A percentile compares a stretch with the other conserved stretches of the same genome.
These are phyloP conservation scores for Beauveria medogensis DNA, from an alignment of 2,329 filamentous ascomycete species.

Conservation along the genomic window DNA sequence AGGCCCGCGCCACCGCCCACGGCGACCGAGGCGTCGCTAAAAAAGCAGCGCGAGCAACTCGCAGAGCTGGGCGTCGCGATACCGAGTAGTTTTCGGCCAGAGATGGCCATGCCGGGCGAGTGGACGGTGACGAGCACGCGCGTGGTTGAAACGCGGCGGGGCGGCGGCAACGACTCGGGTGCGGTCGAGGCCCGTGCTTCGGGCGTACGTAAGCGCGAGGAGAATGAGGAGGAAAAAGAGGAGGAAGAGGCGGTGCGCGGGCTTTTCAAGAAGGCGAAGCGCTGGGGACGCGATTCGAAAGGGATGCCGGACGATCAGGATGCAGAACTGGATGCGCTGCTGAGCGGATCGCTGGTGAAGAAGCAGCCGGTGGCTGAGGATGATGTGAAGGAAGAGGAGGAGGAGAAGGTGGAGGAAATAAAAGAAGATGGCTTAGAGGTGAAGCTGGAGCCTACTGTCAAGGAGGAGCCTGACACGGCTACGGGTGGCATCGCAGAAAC, in stretches of 20 bases:
- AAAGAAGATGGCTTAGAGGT: conserved; percentile 12
- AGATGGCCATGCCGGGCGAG: conserved; percentile 82
- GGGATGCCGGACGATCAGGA: conserved; percentile 38
- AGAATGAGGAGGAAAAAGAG: conserved; percentile 52
- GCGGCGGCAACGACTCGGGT: conserved; percentile 31
- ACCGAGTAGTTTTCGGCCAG: conserved; percentile 66
- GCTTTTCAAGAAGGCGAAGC: conserved; percentile 50
- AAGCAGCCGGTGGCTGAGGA: conserved; percentile 13
- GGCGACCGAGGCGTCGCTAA: conserved; percentile 56
- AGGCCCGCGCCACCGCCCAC: conserved; percentile 17
- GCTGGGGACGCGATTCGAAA: conserved; percentile 47
- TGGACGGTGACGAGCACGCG: conserved; percentile 69
- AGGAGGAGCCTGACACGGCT: conserved; percentile 29
- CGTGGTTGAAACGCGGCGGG: conserved; percentile 38
- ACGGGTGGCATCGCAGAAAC: conserved; percentile 11
- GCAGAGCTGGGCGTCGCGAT: conserved; percentile 80
- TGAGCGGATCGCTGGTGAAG: conserved; percentile 31
- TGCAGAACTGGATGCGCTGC: conserved; percentile 54
- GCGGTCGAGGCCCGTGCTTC: conserved; percentile 41
- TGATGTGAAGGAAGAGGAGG: conserved; percentile 6
- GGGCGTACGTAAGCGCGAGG: conserved; percentile 56
- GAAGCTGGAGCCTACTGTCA: conserved; percentile 24
- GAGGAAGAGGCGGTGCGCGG: conserved; percentile 51
- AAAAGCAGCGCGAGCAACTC: conserved; percentile 79
- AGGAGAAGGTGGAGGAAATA: conserved; percentile 18